phyloP scores from a whole-genome alignment of 1,284 basidiomycete genomes.

The Leccinum fuscescens region DNA sequence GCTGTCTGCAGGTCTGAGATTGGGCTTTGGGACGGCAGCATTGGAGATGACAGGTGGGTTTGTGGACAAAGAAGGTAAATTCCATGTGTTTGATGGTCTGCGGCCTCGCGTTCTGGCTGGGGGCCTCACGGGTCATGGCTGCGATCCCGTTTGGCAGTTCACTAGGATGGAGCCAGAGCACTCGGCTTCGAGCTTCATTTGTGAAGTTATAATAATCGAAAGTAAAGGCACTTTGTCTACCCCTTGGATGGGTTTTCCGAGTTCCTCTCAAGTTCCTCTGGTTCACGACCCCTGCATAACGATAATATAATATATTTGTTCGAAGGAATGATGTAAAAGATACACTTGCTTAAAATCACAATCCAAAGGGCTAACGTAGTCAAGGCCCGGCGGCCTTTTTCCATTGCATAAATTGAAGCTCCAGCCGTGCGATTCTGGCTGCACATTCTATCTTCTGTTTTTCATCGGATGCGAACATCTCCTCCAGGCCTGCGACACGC shows the following conservation, averaged over 20 bases:
- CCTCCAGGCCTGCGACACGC: background rate
- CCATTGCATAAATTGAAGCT: background rate
- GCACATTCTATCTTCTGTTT: background rate
- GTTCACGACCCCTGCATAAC: background rate
- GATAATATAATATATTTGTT: too few relatives aligned
- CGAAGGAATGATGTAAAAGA: too few relatives aligned
- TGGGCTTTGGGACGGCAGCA: too few relatives aligned
- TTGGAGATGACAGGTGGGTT: too few relatives aligned
- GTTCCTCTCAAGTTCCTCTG: background rate
- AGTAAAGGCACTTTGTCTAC: background rate
- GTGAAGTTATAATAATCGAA: background rate
- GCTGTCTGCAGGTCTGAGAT: too few relatives aligned
- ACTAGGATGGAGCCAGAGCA: background rate
- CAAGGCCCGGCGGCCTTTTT: too few relatives aligned
- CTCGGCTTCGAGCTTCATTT: background rate
- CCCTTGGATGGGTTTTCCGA: background rate
- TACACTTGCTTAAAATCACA: too few relatives aligned
- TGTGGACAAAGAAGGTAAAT: background rate
- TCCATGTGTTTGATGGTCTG: background rate
- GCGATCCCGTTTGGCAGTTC: background rate
- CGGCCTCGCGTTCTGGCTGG: background rate
- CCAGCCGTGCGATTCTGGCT: background rate
- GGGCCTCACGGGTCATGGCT: background rate
- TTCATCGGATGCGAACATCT: background rate
- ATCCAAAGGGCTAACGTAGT: too few relatives aligned